Conservation (phyloP, 2,329 filamentous ascomycete genomes). For the Sordariomycetes sp. region DNA sequence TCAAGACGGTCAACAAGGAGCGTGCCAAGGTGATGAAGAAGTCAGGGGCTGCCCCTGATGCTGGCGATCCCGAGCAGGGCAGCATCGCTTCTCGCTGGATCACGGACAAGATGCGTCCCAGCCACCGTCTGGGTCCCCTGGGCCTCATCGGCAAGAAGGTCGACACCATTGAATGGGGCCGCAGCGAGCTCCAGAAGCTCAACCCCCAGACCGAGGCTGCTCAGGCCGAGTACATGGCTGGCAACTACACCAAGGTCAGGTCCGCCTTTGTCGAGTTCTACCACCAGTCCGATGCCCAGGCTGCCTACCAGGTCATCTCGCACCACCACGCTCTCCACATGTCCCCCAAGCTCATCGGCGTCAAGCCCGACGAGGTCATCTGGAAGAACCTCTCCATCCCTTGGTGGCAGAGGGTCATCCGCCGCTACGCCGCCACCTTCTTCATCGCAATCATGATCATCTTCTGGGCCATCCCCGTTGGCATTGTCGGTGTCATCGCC, state of each 20-base stretch:
- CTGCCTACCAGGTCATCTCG: conserved; percentile 71
- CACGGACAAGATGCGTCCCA: conserved; percentile 57
- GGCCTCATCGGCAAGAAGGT: conserved; percentile 60
- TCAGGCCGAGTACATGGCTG: conserved; percentile 52
- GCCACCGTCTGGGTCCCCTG: conserved; percentile 53
- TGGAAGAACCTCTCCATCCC: conserved; percentile 66
- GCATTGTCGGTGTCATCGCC: conserved; percentile 74
- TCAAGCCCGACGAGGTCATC: conserved; percentile 72
- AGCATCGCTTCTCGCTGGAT: conserved; percentile 57
- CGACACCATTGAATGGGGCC: conserved; percentile 80
- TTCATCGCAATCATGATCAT: conserved; percentile 67
- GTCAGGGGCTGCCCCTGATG: conserved; percentile 26
- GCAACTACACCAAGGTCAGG: conserved; percentile 54
- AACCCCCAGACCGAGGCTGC: conserved; percentile 58
- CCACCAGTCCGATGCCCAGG: conserved; percentile 73
- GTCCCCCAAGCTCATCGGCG: conserved; percentile 74
- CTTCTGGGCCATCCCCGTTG: conserved; percentile 75
- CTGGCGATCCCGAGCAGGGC: conserved; percentile 57
- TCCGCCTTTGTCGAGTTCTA: conserved; percentile 92
- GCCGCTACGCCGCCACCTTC: conserved; percentile 52
- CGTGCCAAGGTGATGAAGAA: conserved; percentile 24
- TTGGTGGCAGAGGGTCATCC: conserved; percentile 70
- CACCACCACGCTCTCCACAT: conserved; percentile 78
- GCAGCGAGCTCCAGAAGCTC: conserved; percentile 43
- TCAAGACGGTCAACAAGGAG: conserved; percentile 46